These are phyloP conservation scores for Yamadazyma takamatsuzukensis DNA, from an alignment of 805 yeast species.

Conservation along the genomic window DNA sequence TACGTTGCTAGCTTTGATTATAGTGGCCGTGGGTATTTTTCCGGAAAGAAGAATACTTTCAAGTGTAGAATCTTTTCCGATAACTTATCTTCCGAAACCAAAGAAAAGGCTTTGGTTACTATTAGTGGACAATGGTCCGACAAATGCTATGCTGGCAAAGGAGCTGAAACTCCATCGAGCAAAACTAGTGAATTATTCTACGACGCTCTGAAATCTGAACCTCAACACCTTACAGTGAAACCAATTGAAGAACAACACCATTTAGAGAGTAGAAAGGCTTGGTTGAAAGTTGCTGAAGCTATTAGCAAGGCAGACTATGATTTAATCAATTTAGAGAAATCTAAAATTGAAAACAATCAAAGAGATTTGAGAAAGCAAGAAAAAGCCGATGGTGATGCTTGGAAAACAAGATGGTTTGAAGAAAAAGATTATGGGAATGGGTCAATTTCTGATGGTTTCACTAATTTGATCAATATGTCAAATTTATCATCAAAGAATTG, in stretches of 20 bases:
- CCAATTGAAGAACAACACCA: constrained; percentile 77
- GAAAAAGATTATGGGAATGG: constrained; percentile 23
- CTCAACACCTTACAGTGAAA: constrained; percentile 65
- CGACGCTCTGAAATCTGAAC: constrained; percentile 50
- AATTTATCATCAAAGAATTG: constrained; percentile 59
- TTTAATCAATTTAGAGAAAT: constrained; percentile 69
- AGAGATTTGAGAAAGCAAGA: constrained; percentile 79
- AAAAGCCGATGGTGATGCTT: constrained; percentile 53
- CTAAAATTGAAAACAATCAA: constrained; percentile 78
- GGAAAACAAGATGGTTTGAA: constrained; percentile 86
- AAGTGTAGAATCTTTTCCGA: constrained; percentile 76
- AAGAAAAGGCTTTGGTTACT: constrained; percentile 68
- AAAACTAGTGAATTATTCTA: constrained; percentile 54
- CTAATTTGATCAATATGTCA: constrained; percentile 41
- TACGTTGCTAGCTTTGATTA: constrained; percentile 70
- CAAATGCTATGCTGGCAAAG: constrained; percentile 59
- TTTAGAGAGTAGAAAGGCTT: constrained; percentile 84
- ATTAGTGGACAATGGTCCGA: constrained; percentile 94
- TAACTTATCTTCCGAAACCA: constrained; percentile 42
- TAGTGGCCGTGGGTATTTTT: constrained; percentile 90
- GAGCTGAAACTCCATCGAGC: constrained; percentile 42
- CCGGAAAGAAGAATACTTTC: constrained; percentile 90
- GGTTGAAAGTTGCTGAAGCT: constrained; percentile 88
- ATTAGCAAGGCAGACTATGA: constrained; percentile 73
- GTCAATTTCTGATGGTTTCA: constrained; percentile 25